Conservation (phyloP, 139 green algal genomes). For the Mychonastes homosphaera region DNA sequence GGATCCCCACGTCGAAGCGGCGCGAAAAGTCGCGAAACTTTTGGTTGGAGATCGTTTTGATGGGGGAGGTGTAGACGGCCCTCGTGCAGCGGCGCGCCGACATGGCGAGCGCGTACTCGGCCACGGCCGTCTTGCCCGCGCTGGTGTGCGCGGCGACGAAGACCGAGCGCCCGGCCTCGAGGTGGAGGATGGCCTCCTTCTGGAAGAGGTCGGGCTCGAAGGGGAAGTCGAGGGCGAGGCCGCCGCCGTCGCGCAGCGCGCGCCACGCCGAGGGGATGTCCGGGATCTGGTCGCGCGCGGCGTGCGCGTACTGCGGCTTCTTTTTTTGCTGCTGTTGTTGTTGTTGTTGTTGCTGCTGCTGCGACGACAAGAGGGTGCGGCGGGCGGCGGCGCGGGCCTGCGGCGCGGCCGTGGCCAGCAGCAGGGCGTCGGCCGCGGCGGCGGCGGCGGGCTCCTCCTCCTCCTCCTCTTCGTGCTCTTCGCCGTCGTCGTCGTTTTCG, state of each 20-base stretch:
- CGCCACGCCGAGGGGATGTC: conserved; percentile 8
- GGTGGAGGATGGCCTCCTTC: conserved; percentile 55
- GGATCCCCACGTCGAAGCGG: conserved; percentile 82
- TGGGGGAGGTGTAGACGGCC: conserved; percentile 88
- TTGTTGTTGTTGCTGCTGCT: not conserved
- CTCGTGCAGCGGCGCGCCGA: conserved; percentile 65
- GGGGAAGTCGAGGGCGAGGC: conserved; percentile 53
- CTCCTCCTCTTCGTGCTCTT: too few species aligned
- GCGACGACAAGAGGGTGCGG: conserved; percentile 4
- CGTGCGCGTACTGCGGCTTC: not conserved
- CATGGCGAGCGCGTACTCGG: conserved; percentile 95
- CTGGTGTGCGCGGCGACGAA: conserved; percentile 87
- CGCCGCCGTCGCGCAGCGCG: conserved; percentile 4
- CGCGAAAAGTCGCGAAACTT: conserved; percentile 92
- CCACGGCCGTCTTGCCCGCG: conserved; percentile 95
- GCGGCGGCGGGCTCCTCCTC: not conserved
- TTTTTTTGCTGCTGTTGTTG: too few species aligned
- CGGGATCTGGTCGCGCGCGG: conserved; percentile 7
- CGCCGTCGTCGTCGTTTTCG: too few species aligned
- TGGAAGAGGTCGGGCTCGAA: conserved; percentile 94
- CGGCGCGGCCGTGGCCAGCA: not conserved
- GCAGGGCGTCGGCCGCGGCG: not conserved
- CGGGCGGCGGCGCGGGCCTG: not conserved
- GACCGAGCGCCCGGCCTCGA: conserved; percentile 29
- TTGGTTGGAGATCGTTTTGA: conserved; percentile 99